phyloP scores from a whole-genome alignment of 2,329 filamentous ascomycete genomes.

The Pleurostoma richardsiae region DNA sequence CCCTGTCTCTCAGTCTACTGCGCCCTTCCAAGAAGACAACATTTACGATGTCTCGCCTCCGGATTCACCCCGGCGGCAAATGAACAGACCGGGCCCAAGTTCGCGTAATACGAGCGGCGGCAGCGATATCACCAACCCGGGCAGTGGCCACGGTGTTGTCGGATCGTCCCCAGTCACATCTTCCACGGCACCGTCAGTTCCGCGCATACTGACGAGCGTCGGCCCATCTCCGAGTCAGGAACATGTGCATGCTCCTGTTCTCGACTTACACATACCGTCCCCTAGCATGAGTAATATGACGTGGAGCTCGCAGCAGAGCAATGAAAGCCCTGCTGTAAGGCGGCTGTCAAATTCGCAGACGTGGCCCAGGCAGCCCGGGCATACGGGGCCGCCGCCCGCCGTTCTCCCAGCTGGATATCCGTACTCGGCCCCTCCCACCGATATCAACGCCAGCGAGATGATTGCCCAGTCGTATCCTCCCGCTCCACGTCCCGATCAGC shows the following conservation, averaged over 20 bases:
- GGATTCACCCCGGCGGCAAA: conserved; percentile 26
- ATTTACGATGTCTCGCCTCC: conserved; percentile 44
- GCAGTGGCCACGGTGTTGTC: conserved; percentile 5
- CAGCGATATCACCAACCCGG: conserved; percentile 7
- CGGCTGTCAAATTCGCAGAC: conserved; percentile 32
- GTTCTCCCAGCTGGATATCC: conserved; percentile 25
- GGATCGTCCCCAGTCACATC: neutral
- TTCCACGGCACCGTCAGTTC: neutral
- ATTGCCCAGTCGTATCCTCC: conserved; percentile 30
- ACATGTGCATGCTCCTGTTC: conserved; percentile 8
- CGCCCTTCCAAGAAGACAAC: conserved; percentile 24
- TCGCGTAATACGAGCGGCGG: conserved; percentile 4
- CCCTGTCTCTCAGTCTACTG: conserved; percentile 3
- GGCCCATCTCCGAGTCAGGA: too few relatives aligned
- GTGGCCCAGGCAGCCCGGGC: conserved; percentile 35
- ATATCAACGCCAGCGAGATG: conserved; percentile 23
- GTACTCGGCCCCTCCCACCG: conserved; percentile 31
- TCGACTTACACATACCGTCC: conserved; percentile 23
- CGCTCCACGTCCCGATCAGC: conserved; percentile 31
- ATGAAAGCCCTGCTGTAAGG: conserved; percentile 11
- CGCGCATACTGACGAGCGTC: conserved; percentile 5
- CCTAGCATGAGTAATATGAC: conserved; percentile 14
- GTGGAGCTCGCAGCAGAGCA: conserved; percentile 4
- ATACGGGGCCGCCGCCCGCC: conserved; percentile 14
- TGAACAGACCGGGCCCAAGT: conserved; percentile 3